A percentile compares a stretch with the other conserved stretches of the same genome.
These are phyloP conservation scores for Penicillium arizonense DNA, from an alignment of 495 filamentous ascomycete species.

Conservation along the genomic window DNA sequence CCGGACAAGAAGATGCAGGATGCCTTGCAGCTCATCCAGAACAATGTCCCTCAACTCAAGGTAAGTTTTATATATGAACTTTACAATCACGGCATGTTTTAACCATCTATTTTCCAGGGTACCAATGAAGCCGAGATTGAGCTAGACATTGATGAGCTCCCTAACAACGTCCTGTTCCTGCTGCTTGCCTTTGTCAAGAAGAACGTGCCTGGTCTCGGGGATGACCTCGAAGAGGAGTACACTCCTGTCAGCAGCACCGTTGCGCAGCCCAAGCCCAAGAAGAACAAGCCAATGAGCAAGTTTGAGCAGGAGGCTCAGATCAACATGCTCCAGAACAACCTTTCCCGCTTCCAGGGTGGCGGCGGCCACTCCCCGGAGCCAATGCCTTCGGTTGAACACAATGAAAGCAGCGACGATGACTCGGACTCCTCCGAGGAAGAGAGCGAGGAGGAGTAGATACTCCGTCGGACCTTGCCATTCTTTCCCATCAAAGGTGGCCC, in stretches of 20 bases:
- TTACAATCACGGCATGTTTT: constrained; percentile 3
- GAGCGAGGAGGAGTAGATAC: constrained; percentile 53
- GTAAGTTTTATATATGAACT: constrained; percentile 32
- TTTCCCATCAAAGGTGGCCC: constrained; percentile 1
- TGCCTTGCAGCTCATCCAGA: constrained; percentile 87
- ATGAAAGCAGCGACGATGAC: constrained; percentile 50
- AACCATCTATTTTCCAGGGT: constrained; percentile 40
- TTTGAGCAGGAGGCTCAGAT: constrained; percentile 89
- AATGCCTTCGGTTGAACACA: constrained; percentile 44
- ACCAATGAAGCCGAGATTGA: constrained; percentile 84
- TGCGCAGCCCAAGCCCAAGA: constrained; percentile 71
- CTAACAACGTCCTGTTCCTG: constrained; percentile 68
- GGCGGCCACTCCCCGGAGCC: constrained; percentile 40
- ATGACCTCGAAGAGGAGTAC: constrained; percentile 47
- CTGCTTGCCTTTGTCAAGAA: constrained; percentile 76
- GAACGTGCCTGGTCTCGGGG: constrained; percentile 54
- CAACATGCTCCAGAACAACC: constrained; percentile 64
- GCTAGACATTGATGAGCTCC: constrained; percentile 84
- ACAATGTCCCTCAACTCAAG: constrained; percentile 76
- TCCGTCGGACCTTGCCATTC: constrained; percentile 1
- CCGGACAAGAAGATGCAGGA: constrained; percentile 69
- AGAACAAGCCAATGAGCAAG: constrained; percentile 99
- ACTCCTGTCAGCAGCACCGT: constrained; percentile 39
- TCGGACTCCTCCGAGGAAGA: constrained; percentile 53
- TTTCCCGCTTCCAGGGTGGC: constrained; percentile 48